phyloP scores from a whole-genome alignment of 2,329 filamentous ascomycete species.

The Parastagonospora avenae region DNA sequence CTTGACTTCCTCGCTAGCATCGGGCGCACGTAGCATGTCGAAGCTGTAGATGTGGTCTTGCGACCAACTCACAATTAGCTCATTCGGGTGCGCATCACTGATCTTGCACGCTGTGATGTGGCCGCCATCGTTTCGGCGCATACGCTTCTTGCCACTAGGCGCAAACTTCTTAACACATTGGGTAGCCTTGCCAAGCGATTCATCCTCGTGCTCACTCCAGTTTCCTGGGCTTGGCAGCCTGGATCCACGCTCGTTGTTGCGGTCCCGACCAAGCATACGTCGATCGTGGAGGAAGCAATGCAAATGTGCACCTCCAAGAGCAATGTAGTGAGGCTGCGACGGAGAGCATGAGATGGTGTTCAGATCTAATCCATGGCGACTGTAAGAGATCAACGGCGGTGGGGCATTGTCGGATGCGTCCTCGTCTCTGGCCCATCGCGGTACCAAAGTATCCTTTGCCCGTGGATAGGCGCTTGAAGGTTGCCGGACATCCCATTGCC shows the following conservation, averaged over 20 bases:
- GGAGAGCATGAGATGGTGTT: constrained; percentile 72
- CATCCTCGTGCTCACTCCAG: constrained; percentile 55
- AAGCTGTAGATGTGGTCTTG: constrained; percentile 71
- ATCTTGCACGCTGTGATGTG: constrained; percentile 75
- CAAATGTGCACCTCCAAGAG: constrained; percentile 69
- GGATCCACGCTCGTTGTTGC: constrained; percentile 58
- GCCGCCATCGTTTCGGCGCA: constrained; percentile 60
- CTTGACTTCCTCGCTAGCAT: constrained; percentile 53
- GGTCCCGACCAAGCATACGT: constrained; percentile 68
- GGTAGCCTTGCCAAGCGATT: constrained; percentile 63
- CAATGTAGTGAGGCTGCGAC: constrained; percentile 72
- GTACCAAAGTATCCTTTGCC: constrained; percentile 31
- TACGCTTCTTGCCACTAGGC: constrained; percentile 61
- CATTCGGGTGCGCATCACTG: constrained; percentile 70
- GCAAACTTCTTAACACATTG: constrained; percentile 70
- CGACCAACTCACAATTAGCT: constrained; percentile 72
- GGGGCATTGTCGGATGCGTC: constrained; percentile 60
- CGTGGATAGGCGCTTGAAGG: constrained; percentile 68
- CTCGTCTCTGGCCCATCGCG: constrained; percentile 31
- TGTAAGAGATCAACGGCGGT: constrained; percentile 70
- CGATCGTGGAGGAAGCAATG: constrained; percentile 73
- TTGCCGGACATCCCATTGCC: constrained; percentile 70
- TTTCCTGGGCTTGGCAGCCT: constrained; percentile 49
- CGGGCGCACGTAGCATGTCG: constrained; percentile 64
- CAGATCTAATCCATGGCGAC: constrained; percentile 65